Percentiles rank a stretch among this genome's conserved stretches.
These are phyloP conservation scores for Fusarium newnesense DNA, from an alignment of 2,329 filamentous ascomycete species.

Conservation along the genomic window DNA sequence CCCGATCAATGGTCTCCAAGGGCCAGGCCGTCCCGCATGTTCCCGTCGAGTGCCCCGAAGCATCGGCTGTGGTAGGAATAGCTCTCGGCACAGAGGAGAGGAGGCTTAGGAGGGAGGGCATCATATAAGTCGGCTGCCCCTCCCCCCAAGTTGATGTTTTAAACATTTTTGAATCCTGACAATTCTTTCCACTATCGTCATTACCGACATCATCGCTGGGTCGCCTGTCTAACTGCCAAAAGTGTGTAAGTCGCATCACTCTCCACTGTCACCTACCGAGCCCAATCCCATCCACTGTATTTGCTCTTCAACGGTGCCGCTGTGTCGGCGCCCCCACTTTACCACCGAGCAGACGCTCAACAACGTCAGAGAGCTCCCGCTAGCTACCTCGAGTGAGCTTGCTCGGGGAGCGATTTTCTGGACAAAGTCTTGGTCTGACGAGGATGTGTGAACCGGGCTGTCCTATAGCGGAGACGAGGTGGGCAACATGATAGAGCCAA, in stretches of 20 bases:
- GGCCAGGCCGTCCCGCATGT: slow-evolving; percentile 46
- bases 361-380: slow-evolving; percentile 38
- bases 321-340: slow-evolving; percentile 39
- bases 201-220: slow-evolving; percentile 40
- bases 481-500: slow-evolving; percentile 22
- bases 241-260: slow-evolving; percentile 41
- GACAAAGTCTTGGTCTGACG: slow-evolving; percentile 36
- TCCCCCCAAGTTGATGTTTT: slow-evolving; percentile 20
- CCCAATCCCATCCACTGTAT: slow-evolving; percentile 36
- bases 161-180: slow-evolving; percentile 16
- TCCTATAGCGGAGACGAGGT: slow-evolving; percentile 35
- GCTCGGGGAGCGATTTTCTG: slow-evolving; percentile 29
- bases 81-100: slow-evolving; percentile 45
- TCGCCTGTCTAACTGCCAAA: slow-evolving; percentile 24
- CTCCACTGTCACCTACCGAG: slow-evolving; percentile 35
- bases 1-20: slow-evolving; percentile 36
- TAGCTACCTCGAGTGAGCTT: slow-evolving; percentile 43
- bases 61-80: slow-evolving; percentile 46
- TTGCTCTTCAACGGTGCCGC: slow-evolving; percentile 31
- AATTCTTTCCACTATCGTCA: slow-evolving; percentile 29
- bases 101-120: slow-evolving; percentile 19
- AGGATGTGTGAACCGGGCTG: slow-evolving; percentile 24
- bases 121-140: slow-evolving; percentile 39
- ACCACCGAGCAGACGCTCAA: slow-evolving; percentile 41
- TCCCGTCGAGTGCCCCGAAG: slow-evolving; percentile 42